Evolutionary conservation across 768 basidiomycete species (phyloP), one percentile per base, ranked within the genome.

Genomic region (Mycena epipterygia): DNA sequence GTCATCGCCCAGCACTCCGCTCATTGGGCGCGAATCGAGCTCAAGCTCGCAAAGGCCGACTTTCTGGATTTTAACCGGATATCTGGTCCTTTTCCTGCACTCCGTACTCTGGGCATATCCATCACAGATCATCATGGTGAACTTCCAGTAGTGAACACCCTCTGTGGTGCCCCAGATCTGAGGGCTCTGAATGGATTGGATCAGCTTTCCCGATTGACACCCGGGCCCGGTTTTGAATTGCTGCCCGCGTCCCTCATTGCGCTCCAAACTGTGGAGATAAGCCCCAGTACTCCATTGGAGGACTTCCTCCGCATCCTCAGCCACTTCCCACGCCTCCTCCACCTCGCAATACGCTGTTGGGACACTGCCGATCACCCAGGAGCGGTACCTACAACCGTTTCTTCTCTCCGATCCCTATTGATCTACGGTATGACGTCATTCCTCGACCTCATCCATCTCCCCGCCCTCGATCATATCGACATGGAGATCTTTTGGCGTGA

Each of bases 21-120:
- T 27, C 64, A 37, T 8, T 66, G 64, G 55, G 32, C 32, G 3
- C 53, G 64, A 39, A 21, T 66, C 33, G 41, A 57, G 44, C 64
- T 57, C 53, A 30, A 25, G 8, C 21, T 66, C 23, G 7, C 14
- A 11, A 25, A n/a, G 30, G 14, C 42, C 5, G 42, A 46, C 55
- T 66, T 66, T 27, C 32, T 44, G n/a, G 42, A 29, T 2, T 57
- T 66, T 27, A 66, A 56, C 35, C 5, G 37, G 25, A 48, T 57
- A 5, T 3, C 30, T 5, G 64, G 55, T 25, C 64, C 64, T 37
- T 66, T 66, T 17, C 55, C 64, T 3, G 21, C 32, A 4, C 35
- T 66, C 2, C 52, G 27, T 25, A 64, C 37, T 53, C 27, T 64
- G 5, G 17, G 14, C 39, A 41, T 64, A 19, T 27, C 30, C 12